phyloP scores from a whole-genome alignment of 768 basidiomycete genomes.

The Leucocoprinus sp. region DNA sequence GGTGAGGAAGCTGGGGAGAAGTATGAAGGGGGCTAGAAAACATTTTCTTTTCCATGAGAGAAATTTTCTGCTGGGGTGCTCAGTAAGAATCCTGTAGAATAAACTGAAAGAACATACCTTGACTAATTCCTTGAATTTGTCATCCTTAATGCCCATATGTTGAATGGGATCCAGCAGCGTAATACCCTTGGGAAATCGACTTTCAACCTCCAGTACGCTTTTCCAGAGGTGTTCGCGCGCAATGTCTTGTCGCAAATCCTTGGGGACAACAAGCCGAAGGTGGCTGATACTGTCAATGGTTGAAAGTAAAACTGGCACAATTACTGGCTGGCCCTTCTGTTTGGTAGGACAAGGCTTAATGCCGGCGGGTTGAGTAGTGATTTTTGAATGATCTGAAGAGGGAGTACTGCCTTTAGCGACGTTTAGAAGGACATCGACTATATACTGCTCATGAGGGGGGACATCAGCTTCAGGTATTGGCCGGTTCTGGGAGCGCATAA shows the following conservation, averaged over 20 bases:
- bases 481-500: slow-evolving; percentile 36
- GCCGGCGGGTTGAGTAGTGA: slow-evolving; percentile 54
- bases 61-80: slow-evolving; percentile 64
- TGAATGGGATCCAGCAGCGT: slow-evolving; percentile 83
- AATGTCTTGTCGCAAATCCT: slow-evolving; percentile 72
- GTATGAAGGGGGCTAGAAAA: slow-evolving; percentile 70
- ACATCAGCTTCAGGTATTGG: slow-evolving; percentile 64
- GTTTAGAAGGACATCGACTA: slow-evolving; percentile 86
- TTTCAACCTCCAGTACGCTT: slow-evolving; percentile 84
- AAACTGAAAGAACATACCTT: slow-evolving; percentile 41
- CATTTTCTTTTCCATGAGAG: slow-evolving; percentile 81
- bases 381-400: slow-evolving; percentile 48
- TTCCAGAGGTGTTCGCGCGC: slow-evolving; percentile 84
- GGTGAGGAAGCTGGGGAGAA: slow-evolving; percentile 68
- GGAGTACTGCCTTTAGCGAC: slow-evolving; percentile 56
- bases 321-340: slow-evolving; percentile 73
- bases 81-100: not conserved
- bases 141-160: slow-evolving; percentile 95
- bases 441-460: slow-evolving; percentile 82
- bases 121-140: slow-evolving; percentile 81
- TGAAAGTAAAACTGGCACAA: slow-evolving; percentile 82
- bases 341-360: slow-evolving; percentile 67
- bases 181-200: slow-evolving; percentile 83
- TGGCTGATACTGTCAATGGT: slow-evolving; percentile 84
- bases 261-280: slow-evolving; percentile 81